Conservation (phyloP, 1,139 yeast species). For the Kodamaea alishanica region DNA sequence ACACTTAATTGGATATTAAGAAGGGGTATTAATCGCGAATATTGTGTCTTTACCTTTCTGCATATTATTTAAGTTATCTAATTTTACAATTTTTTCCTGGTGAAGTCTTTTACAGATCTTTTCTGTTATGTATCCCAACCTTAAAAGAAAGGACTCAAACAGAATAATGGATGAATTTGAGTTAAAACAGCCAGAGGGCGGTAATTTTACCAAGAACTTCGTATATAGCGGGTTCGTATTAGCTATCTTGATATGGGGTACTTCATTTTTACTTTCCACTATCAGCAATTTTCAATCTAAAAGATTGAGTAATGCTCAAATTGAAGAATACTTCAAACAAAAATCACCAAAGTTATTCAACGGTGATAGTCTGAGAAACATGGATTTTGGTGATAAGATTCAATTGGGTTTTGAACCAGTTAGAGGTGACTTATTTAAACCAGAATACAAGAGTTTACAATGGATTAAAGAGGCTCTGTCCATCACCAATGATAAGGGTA, state of each 20-base stretch:
- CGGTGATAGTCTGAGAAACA: slow-evolving; percentile 6
- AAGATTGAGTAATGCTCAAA: slow-evolving; percentile 6
- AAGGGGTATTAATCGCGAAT: neutral
- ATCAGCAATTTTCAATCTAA: slow-evolving; percentile 19
- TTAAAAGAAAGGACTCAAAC: slow-evolving; percentile 14
- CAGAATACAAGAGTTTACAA: slow-evolving; percentile 52
- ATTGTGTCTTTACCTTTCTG: neutral
- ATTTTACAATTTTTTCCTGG: neutral
- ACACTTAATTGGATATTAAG: too few relatives aligned
- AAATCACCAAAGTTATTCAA: slow-evolving; percentile 11
- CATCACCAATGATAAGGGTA: slow-evolving; percentile 47
- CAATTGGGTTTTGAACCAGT: slow-evolving; percentile 31
- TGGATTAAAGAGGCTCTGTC: slow-evolving; percentile 59
- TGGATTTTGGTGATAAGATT: slow-evolving; percentile 21
- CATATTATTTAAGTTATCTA: too few relatives aligned
- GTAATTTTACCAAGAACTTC: slow-evolving; percentile 13
- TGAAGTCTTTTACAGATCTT: neutral
- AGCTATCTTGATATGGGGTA: slow-evolving; percentile 38
- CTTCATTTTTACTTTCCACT: slow-evolving; percentile 30
- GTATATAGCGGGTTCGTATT: slow-evolving; percentile 23
- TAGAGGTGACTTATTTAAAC: slow-evolving; percentile 50
- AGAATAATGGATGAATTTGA: slow-evolving; percentile 11
- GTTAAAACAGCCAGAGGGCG: slow-evolving; percentile 1
- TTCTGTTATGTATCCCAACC: slow-evolving; percentile 6
- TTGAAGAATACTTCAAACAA: slow-evolving; percentile 8